A percentile compares a stretch with the other conserved stretches of the same genome.
Evolutionary conservation across 257 asterid species (phyloP).

Genomic region (Striga asiatica): DNA sequence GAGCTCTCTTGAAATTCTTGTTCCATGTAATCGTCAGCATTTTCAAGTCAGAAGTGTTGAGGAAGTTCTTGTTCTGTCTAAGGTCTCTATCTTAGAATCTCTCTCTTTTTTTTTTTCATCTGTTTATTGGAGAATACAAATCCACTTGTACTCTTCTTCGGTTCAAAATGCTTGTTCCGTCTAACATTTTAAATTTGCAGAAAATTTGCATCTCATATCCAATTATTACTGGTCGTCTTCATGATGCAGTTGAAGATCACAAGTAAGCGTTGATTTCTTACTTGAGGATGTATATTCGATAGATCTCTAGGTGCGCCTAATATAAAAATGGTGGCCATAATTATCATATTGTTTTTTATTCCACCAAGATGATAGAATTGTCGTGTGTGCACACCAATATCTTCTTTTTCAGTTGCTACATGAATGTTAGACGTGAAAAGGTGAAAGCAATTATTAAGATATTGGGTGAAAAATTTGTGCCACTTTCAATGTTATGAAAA

Average conservation of each 20-base stretch:
- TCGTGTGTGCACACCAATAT: not conserved
- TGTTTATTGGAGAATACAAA: slow-evolving; percentile 6
- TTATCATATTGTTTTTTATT: not conserved
- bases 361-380: not conserved
- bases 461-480: not conserved
- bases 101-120: slow-evolving; percentile 18
- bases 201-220: slow-evolving; percentile 41
- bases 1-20: slow-evolving; percentile 59
- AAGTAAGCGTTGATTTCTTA: slow-evolving; percentile 38
- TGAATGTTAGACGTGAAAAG: not conserved
- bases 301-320: slow-evolving; percentile 5
- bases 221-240: slow-evolving; percentile 33
- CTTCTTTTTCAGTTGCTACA: slow-evolving; percentile 7
- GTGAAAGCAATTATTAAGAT: not conserved
- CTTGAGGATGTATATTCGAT: slow-evolving; percentile 18
- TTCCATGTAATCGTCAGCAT: slow-evolving; percentile 23
- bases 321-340: slow-evolving; percentile 6
- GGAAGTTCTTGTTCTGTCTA: slow-evolving; percentile 42
- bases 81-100: slow-evolving; percentile 39
- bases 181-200: slow-evolving; percentile 35
- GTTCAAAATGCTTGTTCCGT: not conserved
- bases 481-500: not conserved
- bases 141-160: not conserved
- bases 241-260: slow-evolving; percentile 52
- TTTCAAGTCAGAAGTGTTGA: slow-evolving; percentile 44